Evolutionary conservation across 106 monocot genomes (phyloP), one percentile per base, ranked within the genome.

Genomic region (Vanilla planifolia): DNA sequence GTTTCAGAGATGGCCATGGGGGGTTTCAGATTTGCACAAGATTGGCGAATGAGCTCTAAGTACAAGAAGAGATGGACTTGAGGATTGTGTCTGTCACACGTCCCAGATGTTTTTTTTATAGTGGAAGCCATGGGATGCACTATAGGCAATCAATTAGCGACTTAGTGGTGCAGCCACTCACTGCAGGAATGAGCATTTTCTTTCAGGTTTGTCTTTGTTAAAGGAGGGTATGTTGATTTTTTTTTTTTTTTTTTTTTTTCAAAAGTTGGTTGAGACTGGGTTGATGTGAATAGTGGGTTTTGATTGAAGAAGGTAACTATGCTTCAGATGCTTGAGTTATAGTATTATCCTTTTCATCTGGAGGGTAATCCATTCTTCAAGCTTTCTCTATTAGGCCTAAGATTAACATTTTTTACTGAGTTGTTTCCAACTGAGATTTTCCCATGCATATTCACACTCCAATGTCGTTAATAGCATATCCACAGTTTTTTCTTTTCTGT

Each of bases 31-130:
- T 48, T 48, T 61, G 47, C 47, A 16, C 47, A 3, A 20, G n/a
- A 8, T 40, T 23, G 28, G 22, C 27, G 39, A 16, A 17, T 39
- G 13, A 26, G 13, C 5, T 11, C 9, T 9, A 22, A 0, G 16
- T 40, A 35, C 21, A 37, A 15, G 21, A 40, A 37, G 36, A 23
- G 23, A 29, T 16, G 25, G 40, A 20, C 19, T 27, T 41, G 36
- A 30, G 20, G 43, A 71, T 30, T 70, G 61, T 71, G 62, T 20
- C 37, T 36, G 41, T 40, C 62, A 55, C 62, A 70, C 62, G 29
- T 33, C 37, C 27, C 9, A 55, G 43, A 10, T 23, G 53, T 20
- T 26, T 35, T 21, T 59, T 59, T 39, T 59, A 59, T 59, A 53
- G 30, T 27, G 51, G 26, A 5, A n/a, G n/a, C n/a, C n/a, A n/a